A percentile compares a stretch with the other conserved stretches of the same genome.
Conservation (phyloP, 2,329 filamentous ascomycete species). For the Falciphora oryzae region DNA sequence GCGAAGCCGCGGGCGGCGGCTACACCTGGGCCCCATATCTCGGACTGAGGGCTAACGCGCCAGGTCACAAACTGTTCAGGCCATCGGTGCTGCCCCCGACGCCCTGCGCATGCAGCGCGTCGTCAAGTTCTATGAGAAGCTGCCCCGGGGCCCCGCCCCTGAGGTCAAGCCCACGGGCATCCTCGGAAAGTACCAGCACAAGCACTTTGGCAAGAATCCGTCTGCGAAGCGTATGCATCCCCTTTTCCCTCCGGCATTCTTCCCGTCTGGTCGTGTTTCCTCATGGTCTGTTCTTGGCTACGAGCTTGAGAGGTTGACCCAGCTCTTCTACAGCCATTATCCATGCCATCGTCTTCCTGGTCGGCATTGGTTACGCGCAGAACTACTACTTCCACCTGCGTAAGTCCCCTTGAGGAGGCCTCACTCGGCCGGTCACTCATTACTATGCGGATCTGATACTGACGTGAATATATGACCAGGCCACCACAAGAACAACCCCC, state of each 20-base stretch:
- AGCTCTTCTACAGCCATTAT: conserved; percentile 62
- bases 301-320: conserved; percentile 19
- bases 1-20: no score
- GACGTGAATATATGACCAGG: conserved; percentile 45
- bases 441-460: background rate
- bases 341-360: conserved; percentile 73
- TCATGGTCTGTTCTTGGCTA: background rate
- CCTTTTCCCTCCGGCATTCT: background rate
- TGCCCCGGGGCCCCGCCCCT: conserved; percentile 87
- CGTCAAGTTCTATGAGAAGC: conserved; percentile 97
- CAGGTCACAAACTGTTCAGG: conserved; percentile 46
- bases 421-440: background rate
- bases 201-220: conserved; percentile 94
- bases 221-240: conserved; percentile 73
- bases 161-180: conserved; percentile 76
- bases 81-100: conserved; percentile 90
- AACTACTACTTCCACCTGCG: conserved; percentile 99
- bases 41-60: background rate
- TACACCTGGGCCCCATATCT: background rate
- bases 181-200: conserved; percentile 75
- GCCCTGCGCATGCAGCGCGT: conserved; percentile 97
- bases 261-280: conserved; percentile 11
- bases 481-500: conserved; percentile 99
- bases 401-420: conserved; percentile 46
- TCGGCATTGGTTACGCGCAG: conserved; percentile 85